A percentile compares a stretch with the other conserved stretches of the same genome.
phyloP scores from a whole-genome alignment of 2,329 filamentous ascomycete genomes.

The Endoconidiophora polonica region DNA sequence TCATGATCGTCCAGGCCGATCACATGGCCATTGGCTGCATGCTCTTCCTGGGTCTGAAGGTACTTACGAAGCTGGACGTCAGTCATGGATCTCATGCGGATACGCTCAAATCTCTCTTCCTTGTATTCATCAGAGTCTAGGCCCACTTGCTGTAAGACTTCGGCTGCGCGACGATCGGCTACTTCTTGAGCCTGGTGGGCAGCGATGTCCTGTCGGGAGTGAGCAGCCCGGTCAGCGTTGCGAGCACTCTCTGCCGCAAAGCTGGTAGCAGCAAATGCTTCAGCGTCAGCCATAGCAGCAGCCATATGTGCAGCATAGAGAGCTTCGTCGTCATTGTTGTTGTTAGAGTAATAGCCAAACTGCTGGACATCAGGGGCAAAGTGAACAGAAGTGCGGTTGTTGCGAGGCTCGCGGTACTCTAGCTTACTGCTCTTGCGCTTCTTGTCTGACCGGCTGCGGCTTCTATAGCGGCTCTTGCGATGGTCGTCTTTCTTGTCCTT shows the following conservation, averaged over 20 bases:
- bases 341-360: background rate
- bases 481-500: background rate
- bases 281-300: no score
- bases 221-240: no score
- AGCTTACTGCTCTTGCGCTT: background rate
- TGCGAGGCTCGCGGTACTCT: background rate
- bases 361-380: background rate
- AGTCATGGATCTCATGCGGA: background rate
- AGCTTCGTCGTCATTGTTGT: background rate
- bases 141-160: background rate
- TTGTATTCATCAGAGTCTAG: background rate
- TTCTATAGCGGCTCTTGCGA: background rate
- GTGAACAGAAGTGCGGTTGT: background rate
- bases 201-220: no score
- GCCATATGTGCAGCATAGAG: background rate
- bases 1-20: no score
- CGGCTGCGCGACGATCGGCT: background rate
- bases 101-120: no score
- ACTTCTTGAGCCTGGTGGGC: no score
- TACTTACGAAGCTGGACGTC: no score
- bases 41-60: no score
- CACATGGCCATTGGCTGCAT: no score
- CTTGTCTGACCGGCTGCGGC: background rate
- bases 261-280: no score
- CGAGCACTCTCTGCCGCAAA: no score